A percentile compares a stretch with the other conserved stretches of the same genome.
These are phyloP conservation scores for Mycena maculata DNA, from an alignment of 768 basidiomycete genomes.

Conservation along the genomic window DNA sequence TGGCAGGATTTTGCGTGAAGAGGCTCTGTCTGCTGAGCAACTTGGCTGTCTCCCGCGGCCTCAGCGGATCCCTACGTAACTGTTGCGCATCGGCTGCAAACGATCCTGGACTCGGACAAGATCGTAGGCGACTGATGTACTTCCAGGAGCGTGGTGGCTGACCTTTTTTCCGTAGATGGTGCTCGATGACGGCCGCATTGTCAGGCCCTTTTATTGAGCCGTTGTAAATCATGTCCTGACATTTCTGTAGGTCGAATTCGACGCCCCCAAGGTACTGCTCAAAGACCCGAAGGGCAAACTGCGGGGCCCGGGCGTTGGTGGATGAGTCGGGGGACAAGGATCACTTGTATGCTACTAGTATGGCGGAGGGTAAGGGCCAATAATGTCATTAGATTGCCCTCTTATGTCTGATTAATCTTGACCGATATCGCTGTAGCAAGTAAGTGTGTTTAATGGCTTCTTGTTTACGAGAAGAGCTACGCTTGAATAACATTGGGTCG, in stretches of 20 bases:
- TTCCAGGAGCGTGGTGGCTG: not conserved
- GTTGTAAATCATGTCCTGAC: not conserved
- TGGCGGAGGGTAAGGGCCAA: slow-evolving; percentile 43
- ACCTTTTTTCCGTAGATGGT: slow-evolving; percentile 46
- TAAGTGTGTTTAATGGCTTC: too few species aligned
- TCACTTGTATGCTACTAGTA: slow-evolving; percentile 56
- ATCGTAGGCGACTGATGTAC: slow-evolving; percentile 38
- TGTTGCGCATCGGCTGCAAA: slow-evolving; percentile 65
- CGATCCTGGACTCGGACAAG: slow-evolving; percentile 70
- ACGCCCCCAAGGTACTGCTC: slow-evolving; percentile 62
- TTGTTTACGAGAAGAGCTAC: too few species aligned
- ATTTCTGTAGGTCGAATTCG: slow-evolving; percentile 62
- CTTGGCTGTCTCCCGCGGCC: too few species aligned
- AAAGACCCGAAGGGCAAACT: slow-evolving; percentile 62
- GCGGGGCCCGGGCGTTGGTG: slow-evolving; percentile 64
- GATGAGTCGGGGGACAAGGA: slow-evolving; percentile 68
- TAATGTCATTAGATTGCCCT: too few species aligned
- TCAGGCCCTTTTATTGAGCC: slow-evolving; percentile 25
- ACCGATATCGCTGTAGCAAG: too few species aligned
- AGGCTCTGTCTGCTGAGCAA: too few species aligned
- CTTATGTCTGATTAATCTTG: too few species aligned
- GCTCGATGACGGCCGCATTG: slow-evolving; percentile 57
- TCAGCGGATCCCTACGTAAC: too few species aligned
- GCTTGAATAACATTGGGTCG: too few species aligned
- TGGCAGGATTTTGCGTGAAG: too few species aligned